Conservation (phyloP, 768 basidiomycete species). For the Fomitopsis pulvina region DNA sequence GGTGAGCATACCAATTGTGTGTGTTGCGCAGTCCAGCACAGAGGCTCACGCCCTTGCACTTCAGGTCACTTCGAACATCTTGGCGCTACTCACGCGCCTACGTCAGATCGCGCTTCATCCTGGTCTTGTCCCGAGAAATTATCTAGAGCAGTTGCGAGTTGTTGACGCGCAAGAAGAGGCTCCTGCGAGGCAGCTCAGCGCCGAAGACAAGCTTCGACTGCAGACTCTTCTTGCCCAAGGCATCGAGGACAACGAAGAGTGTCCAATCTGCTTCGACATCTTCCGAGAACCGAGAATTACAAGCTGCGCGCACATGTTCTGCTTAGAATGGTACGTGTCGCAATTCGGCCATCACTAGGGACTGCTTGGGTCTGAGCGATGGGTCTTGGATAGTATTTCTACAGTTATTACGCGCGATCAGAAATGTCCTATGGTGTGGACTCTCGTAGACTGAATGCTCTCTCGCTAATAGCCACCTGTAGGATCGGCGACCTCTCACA, state of each 20-base stretch:
- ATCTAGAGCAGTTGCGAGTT: slow-evolving; percentile 53
- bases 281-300: slow-evolving; percentile 67
- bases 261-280: slow-evolving; percentile 65
- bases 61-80: slow-evolving; percentile 61
- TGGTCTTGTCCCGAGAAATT: slow-evolving; percentile 62
- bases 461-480: not conserved
- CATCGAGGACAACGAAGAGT: slow-evolving; percentile 80
- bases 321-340: slow-evolving; percentile 52
- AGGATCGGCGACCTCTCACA: slow-evolving; percentile 67
- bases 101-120: slow-evolving; percentile 81
- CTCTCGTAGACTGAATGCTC: not conserved
- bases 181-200: slow-evolving; percentile 15
- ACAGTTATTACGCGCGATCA: slow-evolving; percentile 64
- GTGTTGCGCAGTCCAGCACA: too few relatives aligned
- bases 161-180: slow-evolving; percentile 24
- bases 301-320: slow-evolving; percentile 66
- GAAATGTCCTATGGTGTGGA: slow-evolving; percentile 74
- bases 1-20: slow-evolving; percentile 12
- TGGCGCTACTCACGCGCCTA: slow-evolving; percentile 82
- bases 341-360: not conserved
- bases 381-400: slow-evolving; percentile 41
- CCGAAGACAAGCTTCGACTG: slow-evolving; percentile 45
- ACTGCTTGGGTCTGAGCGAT: not conserved
- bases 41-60: not conserved
- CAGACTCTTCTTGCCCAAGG: slow-evolving; percentile 54